Evolutionary conservation across 2,329 filamentous ascomycete species (phyloP), one percentile per base, ranked within the genome.

Genomic region (Scortechinia acanthostroma): DNA sequence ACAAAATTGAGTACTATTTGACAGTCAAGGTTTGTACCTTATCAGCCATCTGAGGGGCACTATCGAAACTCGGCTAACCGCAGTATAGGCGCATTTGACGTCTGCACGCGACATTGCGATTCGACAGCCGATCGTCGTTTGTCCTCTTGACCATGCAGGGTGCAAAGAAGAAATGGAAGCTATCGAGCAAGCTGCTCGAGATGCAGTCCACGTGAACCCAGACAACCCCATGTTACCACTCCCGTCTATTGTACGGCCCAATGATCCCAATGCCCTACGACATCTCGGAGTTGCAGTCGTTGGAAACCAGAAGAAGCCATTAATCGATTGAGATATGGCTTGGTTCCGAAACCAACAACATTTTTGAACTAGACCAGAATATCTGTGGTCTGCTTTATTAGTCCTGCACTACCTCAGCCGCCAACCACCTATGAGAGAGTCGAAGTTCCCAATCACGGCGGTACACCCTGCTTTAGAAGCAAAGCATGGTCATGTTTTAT

Each of bases 161-260:
- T 98, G 93, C 68, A 96, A 95, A 63, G 91, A 96, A 60, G 93
- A 97, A 67, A 96, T 98, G 89, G 91, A 95, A 56, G 91, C 91
- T 28, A 97, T 98, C 51, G 91, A 96, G 59, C 89, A 95, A 64
- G 88, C 93, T 1, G 93, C 93, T 37, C 91, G 91, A 63, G 91
- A 97, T 54, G 91, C 93, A 2, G 86, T 88, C 15, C 81, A 87
- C 49, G 84, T 97, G 49, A 89, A 91, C 53, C 86, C 86, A 1
- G 88, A 94, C 49, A 93, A 93, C 55, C 93, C 91, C 0, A 91
- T 94, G 83, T 66, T 96, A n/a, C 91, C 93, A 1, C 84, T 91
- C 1, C 82, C 84, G 50, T 83, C 78, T 4, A 93, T 98, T 50
- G 79, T 97, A 47, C 74, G 86, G 43, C 82, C 88, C 3, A 83